Evolutionary conservation across 352 stramenopile species (phyloP), one percentile per base, ranked within the genome.

Genomic region (Aphanomyces cochlioides): DNA sequence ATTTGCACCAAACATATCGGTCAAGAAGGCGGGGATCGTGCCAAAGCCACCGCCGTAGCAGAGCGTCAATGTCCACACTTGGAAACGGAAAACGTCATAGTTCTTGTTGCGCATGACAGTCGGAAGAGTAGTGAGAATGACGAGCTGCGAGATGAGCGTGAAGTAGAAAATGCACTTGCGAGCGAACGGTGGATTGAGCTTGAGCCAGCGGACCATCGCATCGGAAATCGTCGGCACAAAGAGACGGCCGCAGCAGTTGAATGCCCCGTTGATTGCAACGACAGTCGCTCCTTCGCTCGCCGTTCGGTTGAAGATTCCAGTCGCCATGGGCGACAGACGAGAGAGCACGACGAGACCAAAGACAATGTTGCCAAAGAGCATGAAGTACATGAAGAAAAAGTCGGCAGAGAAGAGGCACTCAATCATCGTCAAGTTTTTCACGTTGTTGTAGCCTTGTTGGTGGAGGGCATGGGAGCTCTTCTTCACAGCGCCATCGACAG

Each of bases 61-160:
- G 6, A 75, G 7, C 50, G 84, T 90, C 1, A 93, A 40, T 66
- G 90, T 80, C 74, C 88, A 93, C 28, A 89, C 74, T 19, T 82
- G 75, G 13, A 69, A 68, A 17, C 83, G 73, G 56, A 92, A 92
- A 2, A 78, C 65, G 37, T 67, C 75, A 75, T 89, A 92, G 60
- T 78, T 78, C 54, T 81, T 37, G 65, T 89, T 74, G 41, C 77
- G 66, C 54, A 92, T 89, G 41, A 90, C 61, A 34, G 74, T 78
- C 4, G 82, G 84, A 19, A 90, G 75, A 17, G 77, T 79, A n/a
- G 70, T 78, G 59, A 90, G 66, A 66, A 92, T 87, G 66, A 90
- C 64, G 37, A 84, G 67, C 65, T 92, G 84, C 53, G 78, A 81
- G 5, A 72, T 70, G 47, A 89, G 72, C 56, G 81, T 80, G 76